These are phyloP conservation scores for Glaciozyma martinii DNA, from an alignment of 768 basidiomycete species.

Conservation along the genomic window DNA sequence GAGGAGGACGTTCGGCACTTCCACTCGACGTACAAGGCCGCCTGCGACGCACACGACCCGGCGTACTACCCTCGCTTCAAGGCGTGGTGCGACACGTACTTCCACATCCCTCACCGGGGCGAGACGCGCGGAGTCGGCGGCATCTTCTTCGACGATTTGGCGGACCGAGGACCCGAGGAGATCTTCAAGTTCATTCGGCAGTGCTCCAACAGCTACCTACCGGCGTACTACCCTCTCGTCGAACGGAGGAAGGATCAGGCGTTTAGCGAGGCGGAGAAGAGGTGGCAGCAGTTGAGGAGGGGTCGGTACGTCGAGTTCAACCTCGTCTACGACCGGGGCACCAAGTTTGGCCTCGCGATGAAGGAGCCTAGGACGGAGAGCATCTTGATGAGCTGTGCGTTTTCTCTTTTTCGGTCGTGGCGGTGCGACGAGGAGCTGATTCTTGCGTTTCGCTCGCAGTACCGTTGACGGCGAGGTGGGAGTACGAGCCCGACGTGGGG, in stretches of 20 bases:
- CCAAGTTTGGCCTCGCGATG: slow-evolving; percentile 61
- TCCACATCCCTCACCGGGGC: slow-evolving; percentile 73
- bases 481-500: slow-evolving; percentile 73
- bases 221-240: slow-evolving; percentile 84
- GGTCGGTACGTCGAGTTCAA: slow-evolving; percentile 96
- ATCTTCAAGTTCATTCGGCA: slow-evolving; percentile 67
- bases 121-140: slow-evolving; percentile 89
- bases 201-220: slow-evolving; percentile 71
- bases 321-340: slow-evolving; percentile 73
- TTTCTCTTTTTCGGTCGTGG: not conserved
- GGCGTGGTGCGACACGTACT: slow-evolving; percentile 96
- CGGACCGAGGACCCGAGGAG: slow-evolving; percentile 49
- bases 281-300: slow-evolving; percentile 87
- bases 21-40: slow-evolving; percentile 64
- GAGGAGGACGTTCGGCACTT: slow-evolving; percentile 80
- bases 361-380: slow-evolving; percentile 78
- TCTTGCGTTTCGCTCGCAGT: slow-evolving; percentile 37
- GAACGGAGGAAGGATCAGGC: slow-evolving; percentile 44
- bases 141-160: slow-evolving; percentile 92
- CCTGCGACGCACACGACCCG: slow-evolving; percentile 62
- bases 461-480: slow-evolving; percentile 80
- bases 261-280: slow-evolving; percentile 51
- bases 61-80: slow-evolving; percentile 72
- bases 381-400: slow-evolving; percentile 63
- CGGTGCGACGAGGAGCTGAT: not conserved